These are phyloP conservation scores for Scleroderma citrinum DNA, from an alignment of 768 basidiomycete species.

Conservation along the genomic window DNA sequence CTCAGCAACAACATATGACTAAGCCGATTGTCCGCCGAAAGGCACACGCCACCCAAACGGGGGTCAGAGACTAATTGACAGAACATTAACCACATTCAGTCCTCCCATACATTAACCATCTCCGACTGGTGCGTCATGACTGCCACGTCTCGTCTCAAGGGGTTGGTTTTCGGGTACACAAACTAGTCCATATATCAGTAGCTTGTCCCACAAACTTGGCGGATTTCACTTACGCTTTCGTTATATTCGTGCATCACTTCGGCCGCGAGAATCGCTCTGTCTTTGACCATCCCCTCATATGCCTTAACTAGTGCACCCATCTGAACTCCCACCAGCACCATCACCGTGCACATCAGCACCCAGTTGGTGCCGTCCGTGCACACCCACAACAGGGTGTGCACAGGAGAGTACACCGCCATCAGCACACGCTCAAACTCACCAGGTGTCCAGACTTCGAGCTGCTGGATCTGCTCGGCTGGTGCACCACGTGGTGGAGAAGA, in stretches of 20 bases:
- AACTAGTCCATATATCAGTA: slow-evolving; percentile 43
- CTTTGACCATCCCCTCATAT: slow-evolving; percentile 65
- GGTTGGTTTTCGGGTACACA: slow-evolving; percentile 76
- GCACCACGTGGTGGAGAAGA: slow-evolving; percentile 29
- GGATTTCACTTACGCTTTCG: slow-evolving; percentile 47
- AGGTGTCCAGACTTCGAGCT: slow-evolving; percentile 75
- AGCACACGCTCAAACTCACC: slow-evolving; percentile 64
- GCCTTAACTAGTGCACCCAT: slow-evolving; percentile 35
- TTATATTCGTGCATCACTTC: slow-evolving; percentile 87
- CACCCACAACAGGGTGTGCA: slow-evolving; percentile 69
- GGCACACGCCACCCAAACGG: neutral
- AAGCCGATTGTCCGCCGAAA: slow-evolving; percentile 2
- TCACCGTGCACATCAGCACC: slow-evolving; percentile 63
- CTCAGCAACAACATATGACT: slow-evolving; percentile 7
- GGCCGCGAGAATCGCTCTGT: slow-evolving; percentile 65
- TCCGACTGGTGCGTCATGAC: slow-evolving; percentile 86
- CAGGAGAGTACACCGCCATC: slow-evolving; percentile 75
- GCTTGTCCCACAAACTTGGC: neutral
- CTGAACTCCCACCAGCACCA: slow-evolving; percentile 62
- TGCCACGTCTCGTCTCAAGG: slow-evolving; percentile 68
- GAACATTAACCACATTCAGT: neutral
- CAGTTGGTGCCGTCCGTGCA: slow-evolving; percentile 67
- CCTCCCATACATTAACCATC: slow-evolving; percentile 49
- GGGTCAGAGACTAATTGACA: too few species aligned
- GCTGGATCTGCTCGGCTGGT: slow-evolving; percentile 55